Evolutionary conservation across 2,329 filamentous ascomycete species (phyloP).

Genomic region (Colletotrichum sp.): DNA sequence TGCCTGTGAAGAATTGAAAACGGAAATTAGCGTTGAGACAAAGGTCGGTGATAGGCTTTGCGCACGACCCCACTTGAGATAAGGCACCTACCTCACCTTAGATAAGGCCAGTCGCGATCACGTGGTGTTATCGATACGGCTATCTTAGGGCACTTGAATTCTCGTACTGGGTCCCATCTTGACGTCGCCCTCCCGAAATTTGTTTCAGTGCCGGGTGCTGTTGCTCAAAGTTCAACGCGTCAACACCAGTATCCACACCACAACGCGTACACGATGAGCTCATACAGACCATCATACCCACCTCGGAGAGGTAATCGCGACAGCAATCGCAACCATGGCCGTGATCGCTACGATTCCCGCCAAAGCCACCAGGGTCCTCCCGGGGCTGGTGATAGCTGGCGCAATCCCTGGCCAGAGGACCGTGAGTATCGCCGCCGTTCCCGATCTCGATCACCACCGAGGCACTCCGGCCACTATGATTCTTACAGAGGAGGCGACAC

Average conservation of each 20-base stretch:
- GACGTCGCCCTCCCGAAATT: constrained; percentile 11
- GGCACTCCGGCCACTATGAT: constrained; percentile 1
- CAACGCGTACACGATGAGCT: constrained; percentile 19
- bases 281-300: constrained; percentile 16
- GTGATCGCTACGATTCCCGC: background rate
- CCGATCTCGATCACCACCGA: constrained; percentile 6
- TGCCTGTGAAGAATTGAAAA: background rate
- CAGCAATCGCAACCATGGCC: constrained; percentile 1
- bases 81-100: background rate
- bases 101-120: background rate
- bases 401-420: constrained; percentile 16
- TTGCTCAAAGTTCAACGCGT: constrained; percentile 8
- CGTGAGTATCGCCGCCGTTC: constrained; percentile 15
- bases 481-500: constrained; percentile 9
- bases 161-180: background rate
- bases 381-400: background rate
- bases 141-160: constrained; percentile 7
- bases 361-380: background rate
- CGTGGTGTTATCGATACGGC: constrained; percentile 11
- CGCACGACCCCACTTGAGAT: background rate
- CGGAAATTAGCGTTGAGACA: background rate
- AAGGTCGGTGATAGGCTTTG: background rate
- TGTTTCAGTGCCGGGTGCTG: background rate
- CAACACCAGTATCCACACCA: constrained; percentile 18
- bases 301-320: constrained; percentile 10